Percentiles rank a stretch among this genome's conserved stretches.
Evolutionary conservation across 176 grass and related monocot species (phyloP).

Genomic region (Zoysia japonica): DNA sequence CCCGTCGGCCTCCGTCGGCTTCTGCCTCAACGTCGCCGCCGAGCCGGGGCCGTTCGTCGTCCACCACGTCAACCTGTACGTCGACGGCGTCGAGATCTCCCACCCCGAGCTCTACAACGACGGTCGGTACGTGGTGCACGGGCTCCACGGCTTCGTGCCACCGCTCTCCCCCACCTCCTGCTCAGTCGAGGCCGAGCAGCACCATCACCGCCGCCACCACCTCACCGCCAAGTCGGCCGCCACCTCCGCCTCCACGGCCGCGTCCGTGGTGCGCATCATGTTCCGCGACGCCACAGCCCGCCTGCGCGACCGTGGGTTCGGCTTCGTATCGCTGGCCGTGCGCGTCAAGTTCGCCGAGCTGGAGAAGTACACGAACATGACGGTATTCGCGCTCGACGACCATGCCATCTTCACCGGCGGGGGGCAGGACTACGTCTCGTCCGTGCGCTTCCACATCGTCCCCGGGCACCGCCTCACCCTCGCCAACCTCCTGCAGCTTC

Average conservation of each 20-base stretch:
- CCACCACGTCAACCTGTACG: slow-evolving; percentile 46
- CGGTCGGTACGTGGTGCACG: slow-evolving; percentile 68
- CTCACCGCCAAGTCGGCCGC: slow-evolving; percentile 13
- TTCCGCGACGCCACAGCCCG: slow-evolving; percentile 62
- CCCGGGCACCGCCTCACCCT: slow-evolving; percentile 57
- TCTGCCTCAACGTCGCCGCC: slow-evolving; percentile 58
- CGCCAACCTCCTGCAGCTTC: slow-evolving; percentile 52
- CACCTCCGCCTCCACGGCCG: slow-evolving; percentile 20
- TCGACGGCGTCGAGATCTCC: slow-evolving; percentile 59
- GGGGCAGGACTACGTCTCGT: slow-evolving; percentile 62
- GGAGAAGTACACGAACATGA: slow-evolving; percentile 54
- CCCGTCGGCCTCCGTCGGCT: slow-evolving; percentile 47
- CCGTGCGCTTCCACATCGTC: slow-evolving; percentile 67
- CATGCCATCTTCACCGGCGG: slow-evolving; percentile 61
- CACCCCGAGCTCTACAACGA: slow-evolving; percentile 69
- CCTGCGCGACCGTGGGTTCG: slow-evolving; percentile 51
- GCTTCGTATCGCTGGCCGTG: slow-evolving; percentile 66
- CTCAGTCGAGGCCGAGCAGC: slow-evolving; percentile 12
- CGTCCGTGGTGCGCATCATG: slow-evolving; percentile 57
- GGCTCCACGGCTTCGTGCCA: slow-evolving; percentile 48
- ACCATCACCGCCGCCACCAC: slow-evolving; percentile 24
- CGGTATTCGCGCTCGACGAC: slow-evolving; percentile 77
- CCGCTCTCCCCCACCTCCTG: slow-evolving; percentile 62
- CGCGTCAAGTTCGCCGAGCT: slow-evolving; percentile 67
- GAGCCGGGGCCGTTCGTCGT: slow-evolving; percentile 37